Conservation (phyloP, 2,329 filamentous ascomycete species). For the Diatrype stigma region DNA sequence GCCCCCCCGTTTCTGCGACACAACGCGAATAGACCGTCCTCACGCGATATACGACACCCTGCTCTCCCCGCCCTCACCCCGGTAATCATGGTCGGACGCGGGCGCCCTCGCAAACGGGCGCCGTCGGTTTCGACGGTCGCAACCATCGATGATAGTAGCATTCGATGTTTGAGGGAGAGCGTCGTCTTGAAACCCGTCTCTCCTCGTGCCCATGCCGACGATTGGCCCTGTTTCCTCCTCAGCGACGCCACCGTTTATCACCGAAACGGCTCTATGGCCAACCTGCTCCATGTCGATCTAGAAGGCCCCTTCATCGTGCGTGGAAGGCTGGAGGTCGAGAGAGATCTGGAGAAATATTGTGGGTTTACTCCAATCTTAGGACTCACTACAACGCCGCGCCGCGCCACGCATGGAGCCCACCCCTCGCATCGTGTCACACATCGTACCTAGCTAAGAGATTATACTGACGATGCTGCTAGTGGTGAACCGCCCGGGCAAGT, state of each 20-base stretch:
- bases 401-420: not conserved
- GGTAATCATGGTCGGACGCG: conserved; percentile 33
- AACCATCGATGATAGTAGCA: conserved; percentile 33
- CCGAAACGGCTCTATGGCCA: conserved; percentile 52
- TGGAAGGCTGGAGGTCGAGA: conserved; percentile 52
- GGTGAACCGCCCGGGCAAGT: conserved; percentile 25
- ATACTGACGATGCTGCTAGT: conserved; percentile 21
- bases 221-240: conserved; percentile 61
- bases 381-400: too few relatives aligned
- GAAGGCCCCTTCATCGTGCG: conserved; percentile 59
- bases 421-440: not conserved
- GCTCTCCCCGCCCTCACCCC: not conserved
- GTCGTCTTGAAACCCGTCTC: conserved; percentile 32
- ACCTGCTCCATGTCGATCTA: conserved; percentile 56
- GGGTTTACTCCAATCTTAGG: conserved; percentile 14
- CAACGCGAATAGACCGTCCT: not conserved
- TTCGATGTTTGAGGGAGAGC: conserved; percentile 29
- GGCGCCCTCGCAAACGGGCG: conserved; percentile 27
- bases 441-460: too few relatives aligned
- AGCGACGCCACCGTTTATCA: conserved; percentile 56
- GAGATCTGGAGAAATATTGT: conserved; percentile 36
- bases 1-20: not conserved
- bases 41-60: too few relatives aligned
- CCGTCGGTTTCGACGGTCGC: conserved; percentile 43
- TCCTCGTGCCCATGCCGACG: conserved; percentile 35